Percentiles rank a stretch among this genome's conserved stretches.
These are phyloP conservation scores for Bacterosira constricta DNA, from an alignment of 108 stramenopile genomes.

Conservation along the genomic window DNA sequence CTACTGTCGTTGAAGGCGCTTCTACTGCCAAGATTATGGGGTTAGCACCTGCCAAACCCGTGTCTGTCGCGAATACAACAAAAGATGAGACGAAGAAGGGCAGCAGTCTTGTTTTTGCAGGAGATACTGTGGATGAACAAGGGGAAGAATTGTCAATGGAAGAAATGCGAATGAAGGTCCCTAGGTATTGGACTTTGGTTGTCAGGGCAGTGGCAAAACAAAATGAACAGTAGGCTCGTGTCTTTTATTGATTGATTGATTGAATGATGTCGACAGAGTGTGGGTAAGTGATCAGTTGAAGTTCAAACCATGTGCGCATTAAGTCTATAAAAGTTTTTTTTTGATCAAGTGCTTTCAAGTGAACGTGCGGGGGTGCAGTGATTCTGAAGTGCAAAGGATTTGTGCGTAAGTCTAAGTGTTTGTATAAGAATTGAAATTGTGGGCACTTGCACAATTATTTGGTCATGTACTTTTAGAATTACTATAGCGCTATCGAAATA, in stretches of 20 bases:
- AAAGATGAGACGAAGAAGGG: slow-evolving; percentile 19
- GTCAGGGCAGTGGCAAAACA: slow-evolving; percentile 16
- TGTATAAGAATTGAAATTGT: no score
- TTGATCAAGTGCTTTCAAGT: neutral
- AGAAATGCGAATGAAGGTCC: slow-evolving; percentile 34
- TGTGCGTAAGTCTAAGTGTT: slow-evolving; percentile 12
- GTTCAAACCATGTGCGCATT: neutral
- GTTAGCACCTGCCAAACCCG: neutral
- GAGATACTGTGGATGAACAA: slow-evolving; percentile 28
- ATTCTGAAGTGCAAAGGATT: neutral
- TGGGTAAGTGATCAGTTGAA: neutral
- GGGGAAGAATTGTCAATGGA: slow-evolving; percentile 50
- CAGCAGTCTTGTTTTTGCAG: slow-evolving; percentile 24
- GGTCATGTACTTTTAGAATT: no score
- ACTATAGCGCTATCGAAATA: no score
- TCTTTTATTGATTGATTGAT: neutral
- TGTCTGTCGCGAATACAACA: neutral
- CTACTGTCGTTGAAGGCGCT: slow-evolving; percentile 35
- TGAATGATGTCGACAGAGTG: neutral
- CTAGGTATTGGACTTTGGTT: slow-evolving; percentile 41
- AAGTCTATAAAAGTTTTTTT: neutral
- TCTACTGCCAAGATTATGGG: slow-evolving; percentile 10
- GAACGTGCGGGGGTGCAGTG: neutral
- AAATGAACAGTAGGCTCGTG: slow-evolving; percentile 1
- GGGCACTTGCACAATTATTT: no score